Evolutionary conservation across 1,284 basidiomycete genomes (phyloP), one percentile per base, ranked within the genome.

Genomic region (Trichosporon faecale): DNA sequence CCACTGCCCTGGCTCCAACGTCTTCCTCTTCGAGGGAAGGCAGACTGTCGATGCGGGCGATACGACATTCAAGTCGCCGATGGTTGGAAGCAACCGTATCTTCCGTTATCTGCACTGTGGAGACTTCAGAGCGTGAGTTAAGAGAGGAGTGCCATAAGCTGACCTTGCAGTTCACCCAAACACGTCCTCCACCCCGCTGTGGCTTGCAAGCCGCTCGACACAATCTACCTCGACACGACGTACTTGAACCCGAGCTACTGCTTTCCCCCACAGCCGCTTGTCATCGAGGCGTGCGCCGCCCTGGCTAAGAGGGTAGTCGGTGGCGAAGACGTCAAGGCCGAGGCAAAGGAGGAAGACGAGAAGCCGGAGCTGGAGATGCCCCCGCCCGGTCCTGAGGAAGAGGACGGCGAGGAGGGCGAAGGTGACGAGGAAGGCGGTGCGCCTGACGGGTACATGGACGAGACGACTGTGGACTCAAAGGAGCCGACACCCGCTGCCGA

Each of bases 81-180:
- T 86, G 72, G 86, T 94, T 6, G 93, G 92, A 1, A 89, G 90
- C 12, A 82, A 86, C 31, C 87, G 87, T 68, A 84, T 86, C 0
- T 98, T 95, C 79, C 88, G 94, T 25, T 98, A 98, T 79, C 86
- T 99, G 2, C 96, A 99, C 77, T 99, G 97, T 75, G 96, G 96
- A 0, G 96, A 98, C 82, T 94, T 95, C 77, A 88, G 94, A 70
- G 93, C 93, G 55, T 92, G 68, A 77, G 79, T 68, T 25, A 18
- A 23, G 11, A 9, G 16, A 7, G 14, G 18, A 27, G 23, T 29
- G 6, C 0, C 5, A 14, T 25, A 14, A 65, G 31, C 44, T 70
- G 4, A 64, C 68, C 3, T 0, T 23, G 81, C 31, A 87, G 86
- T 12, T 85, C 90, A 35, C 95, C 95, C 0, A 87, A 87, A 65